phyloP scores from a whole-genome alignment of 2,329 filamentous ascomycete species.

The Xylariomycetidae sp. region DNA sequence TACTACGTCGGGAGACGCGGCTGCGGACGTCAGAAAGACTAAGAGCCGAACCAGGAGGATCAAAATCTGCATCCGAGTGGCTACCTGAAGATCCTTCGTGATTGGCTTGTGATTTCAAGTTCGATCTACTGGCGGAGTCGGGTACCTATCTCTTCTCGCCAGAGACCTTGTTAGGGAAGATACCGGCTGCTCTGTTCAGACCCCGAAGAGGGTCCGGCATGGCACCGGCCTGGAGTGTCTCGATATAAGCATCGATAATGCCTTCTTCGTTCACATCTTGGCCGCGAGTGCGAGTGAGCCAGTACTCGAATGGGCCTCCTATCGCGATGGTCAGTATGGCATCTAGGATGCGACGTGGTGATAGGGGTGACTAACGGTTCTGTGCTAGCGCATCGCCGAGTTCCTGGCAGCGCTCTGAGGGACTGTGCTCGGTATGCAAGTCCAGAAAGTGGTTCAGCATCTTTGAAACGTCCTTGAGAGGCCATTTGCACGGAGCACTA shows the following conservation, averaged over 20 bases:
- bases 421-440: constrained; percentile 40
- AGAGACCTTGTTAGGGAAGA: constrained; percentile 26
- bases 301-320: constrained; percentile 44
- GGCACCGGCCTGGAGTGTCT: constrained; percentile 28
- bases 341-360: too few relatives aligned
- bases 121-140: too few relatives aligned
- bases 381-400: constrained; percentile 36
- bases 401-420: constrained; percentile 37
- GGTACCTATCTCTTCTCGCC: too few relatives aligned
- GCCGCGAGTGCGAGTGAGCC: constrained; percentile 37
- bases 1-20: too few relatives aligned
- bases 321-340: not conserved
- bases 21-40: too few relatives aligned
- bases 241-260: constrained; percentile 33
- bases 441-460: constrained; percentile 43
- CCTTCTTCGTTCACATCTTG: constrained; percentile 30
- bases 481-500: constrained; percentile 41
- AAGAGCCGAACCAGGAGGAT: too few relatives aligned
- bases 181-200: constrained; percentile 29
- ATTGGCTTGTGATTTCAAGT: too few relatives aligned
- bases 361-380: constrained; percentile 32
- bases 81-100: too few relatives aligned
- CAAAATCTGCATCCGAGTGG: too few relatives aligned
- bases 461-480: constrained; percentile 41
- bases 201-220: constrained; percentile 33